Base-by-base conservation (phyloP, 768 basidiomycete genomes). In the Macrolepiota dolichaula region DNA sequence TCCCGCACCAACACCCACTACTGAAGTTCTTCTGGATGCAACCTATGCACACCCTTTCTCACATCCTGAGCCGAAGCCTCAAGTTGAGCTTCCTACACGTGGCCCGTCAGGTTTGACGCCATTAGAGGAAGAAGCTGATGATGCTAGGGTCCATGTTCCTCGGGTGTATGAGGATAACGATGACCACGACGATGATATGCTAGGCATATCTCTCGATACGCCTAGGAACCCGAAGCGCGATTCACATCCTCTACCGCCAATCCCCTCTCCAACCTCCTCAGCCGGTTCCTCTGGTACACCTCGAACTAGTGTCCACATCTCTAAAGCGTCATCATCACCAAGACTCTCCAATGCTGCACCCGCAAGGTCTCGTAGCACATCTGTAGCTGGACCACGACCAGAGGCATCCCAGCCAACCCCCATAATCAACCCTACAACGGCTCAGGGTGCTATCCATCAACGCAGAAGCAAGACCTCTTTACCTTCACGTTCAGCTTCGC, bases 401-500 rank as follows among this genome's bases (percentile, higher is more conserved):
- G 42, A 69, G 42, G 62, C 70, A 47, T 66, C 68, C 2, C 58
- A 59, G 4, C 22, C 51, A 42, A 51, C 32, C n/a, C 72, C 72
- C 25, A 69, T 87, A 59, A 86, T 90, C 66, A 89, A 85, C 66
- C 68, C 82, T 3, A 81, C 86, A 1, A 82, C 85, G 12, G 75
- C 69, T 25, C 81, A 84, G 71, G 85, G 91, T 42, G 85, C 87
- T 22, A 88, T 93, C 64, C 82, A 77, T 56, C 86, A 87, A 69
- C 84, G 91, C 61, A 78, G 90, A 59, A 78, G 73, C 47, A 91
- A 90, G 70, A 73, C 80, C 24, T 88, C 89, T 15, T 82, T 85
- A 25, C 81, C 77, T 56, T 73, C 77, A 25, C 78, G 81, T 49
- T 81, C 83, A n/a, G 70, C 81, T 51, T 84, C 83, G 6, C 82